These are phyloP conservation scores for Pichia cactophila DNA, from an alignment of 1,139 yeast genomes.

Conservation along the genomic window DNA sequence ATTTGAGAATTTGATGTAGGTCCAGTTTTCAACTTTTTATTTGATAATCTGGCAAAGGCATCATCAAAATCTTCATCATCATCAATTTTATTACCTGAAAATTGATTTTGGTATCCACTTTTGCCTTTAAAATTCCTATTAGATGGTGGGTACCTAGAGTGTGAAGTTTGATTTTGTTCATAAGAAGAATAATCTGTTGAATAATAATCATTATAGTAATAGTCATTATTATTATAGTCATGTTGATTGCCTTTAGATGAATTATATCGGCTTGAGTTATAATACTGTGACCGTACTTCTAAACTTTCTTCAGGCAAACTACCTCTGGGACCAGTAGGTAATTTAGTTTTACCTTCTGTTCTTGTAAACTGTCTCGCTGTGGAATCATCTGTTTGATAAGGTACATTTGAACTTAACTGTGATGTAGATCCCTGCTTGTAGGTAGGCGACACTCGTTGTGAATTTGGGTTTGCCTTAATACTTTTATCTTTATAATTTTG, in stretches of 20 bases:
- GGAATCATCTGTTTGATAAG: not conserved
- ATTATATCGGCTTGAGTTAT: not conserved
- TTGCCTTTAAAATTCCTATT: not conserved
- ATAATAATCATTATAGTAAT: slow-evolving; percentile 1
- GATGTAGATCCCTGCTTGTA: not conserved
- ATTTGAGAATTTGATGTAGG: not conserved
- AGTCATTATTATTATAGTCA: not conserved
- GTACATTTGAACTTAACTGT: not conserved
- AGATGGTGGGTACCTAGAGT: not conserved
- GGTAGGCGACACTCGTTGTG: not conserved
- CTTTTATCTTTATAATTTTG: not conserved
- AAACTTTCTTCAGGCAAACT: not conserved
- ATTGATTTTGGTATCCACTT: not conserved
- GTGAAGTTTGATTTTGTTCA: not conserved
- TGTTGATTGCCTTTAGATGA: not conserved
- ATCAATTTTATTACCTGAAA: not conserved
- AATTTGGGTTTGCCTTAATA: not conserved
- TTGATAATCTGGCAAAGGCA: slow-evolving; percentile 8
- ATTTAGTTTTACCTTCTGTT: not conserved
- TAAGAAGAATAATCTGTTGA: not conserved
- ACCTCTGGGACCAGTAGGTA: not conserved
- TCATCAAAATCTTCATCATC: slow-evolving; percentile 12
- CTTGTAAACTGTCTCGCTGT: not conserved
- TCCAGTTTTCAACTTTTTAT: not conserved
- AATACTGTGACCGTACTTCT: not conserved